Evolutionary conservation across 2,329 filamentous ascomycete genomes (phyloP), one percentile per base, ranked within the genome.

Genomic region (Daldinia sp.): DNA sequence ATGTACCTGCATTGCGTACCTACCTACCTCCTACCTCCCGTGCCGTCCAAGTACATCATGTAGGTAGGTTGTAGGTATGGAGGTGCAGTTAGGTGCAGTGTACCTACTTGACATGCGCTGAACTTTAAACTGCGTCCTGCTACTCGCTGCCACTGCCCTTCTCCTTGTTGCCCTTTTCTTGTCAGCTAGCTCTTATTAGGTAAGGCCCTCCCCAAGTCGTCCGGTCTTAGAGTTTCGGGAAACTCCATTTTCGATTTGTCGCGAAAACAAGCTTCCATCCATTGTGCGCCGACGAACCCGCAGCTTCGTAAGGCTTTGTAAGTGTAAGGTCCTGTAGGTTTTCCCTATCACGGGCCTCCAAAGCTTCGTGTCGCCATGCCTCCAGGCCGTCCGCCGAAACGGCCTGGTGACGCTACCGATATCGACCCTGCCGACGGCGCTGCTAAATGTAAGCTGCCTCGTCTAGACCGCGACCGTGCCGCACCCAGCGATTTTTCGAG

Each of bases 401-500:
- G 82, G 68, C 75, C 79, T 68, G 77, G 76, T 67, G 79, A 81
- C 55, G 75, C 75, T 69, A 70, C 72, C 64, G 76, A 78, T 58
- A 66, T 72, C 62, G 70, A 71, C 34, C 56, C 70, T 58, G 69
- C 69, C 66, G 79, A 82, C 60, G 76, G 63, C 67, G 27, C 63
- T 37, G 64, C 73, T 60, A 84, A 83, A 74, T 71, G 78, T 67
- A 86, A 85, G 74, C 72, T 83, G 58, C 78, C 83, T 35, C 77
- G 81, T n/a, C 70, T 83, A 17, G 82, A 85, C 43, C 79, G 79
- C 57, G 77, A 67, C 52, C 71, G 77, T 3, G 71, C 77, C 21
- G 80, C 69, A 30, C 68, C 70, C 19, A 73, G 83, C 50, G 82
- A 85, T 67, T 87, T 85, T 66, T 86, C 84, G 3, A 81, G 76